Evolutionary conservation across 495 filamentous ascomycete species (phyloP), one percentile per base, ranked within the genome.

Genomic region (Hypoxylon fragiforme): DNA sequence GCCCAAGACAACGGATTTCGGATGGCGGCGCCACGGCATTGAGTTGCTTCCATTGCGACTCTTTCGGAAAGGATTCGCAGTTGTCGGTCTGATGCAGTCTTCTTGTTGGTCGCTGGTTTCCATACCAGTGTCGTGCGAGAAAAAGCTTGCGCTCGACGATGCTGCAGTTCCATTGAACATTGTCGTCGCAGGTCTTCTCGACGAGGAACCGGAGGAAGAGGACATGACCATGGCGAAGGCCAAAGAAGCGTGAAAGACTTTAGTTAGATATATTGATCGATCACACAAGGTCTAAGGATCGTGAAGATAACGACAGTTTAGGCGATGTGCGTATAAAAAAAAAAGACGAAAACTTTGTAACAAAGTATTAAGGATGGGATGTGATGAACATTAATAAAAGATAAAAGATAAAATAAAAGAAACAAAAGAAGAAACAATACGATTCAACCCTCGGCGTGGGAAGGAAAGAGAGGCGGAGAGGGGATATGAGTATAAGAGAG

Each of bases 11-110:
- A 54, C 28, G 7, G 65, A 62, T 49, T 73, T 73, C 8, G 65
- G 68, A 18, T 57, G 64, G 13, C 51, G 58, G 3, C 63, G 67
- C 70, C 70, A 70, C 2, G 70, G 60, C 2, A 70, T 30, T 18
- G 70, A 74, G 28, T 66, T 54, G 60, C 71, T 74, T 62, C 67
- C 62, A 58, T 70, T 72, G 12, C 54, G 47, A 34, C 24, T 16
- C 34, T 19, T 47, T 40, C 50, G 44, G 31, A 44, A 55, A 3
- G 60, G 50, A 30, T 47, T 67, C 6, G 60, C 57, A 9, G 60
- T 56, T 21, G 42, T 37, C 22, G 57, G 53, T 38, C 46, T 55
- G 11, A 19, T 28, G 7, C 43, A 30, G 8, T 64, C 51, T 20
- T 30, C 15, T n/a, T 47, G 43, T 34, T 54, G 50, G 15, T 62